Evolutionary conservation across 768 basidiomycete genomes (phyloP).

Genomic region (Saitozyma sp.): DNA sequence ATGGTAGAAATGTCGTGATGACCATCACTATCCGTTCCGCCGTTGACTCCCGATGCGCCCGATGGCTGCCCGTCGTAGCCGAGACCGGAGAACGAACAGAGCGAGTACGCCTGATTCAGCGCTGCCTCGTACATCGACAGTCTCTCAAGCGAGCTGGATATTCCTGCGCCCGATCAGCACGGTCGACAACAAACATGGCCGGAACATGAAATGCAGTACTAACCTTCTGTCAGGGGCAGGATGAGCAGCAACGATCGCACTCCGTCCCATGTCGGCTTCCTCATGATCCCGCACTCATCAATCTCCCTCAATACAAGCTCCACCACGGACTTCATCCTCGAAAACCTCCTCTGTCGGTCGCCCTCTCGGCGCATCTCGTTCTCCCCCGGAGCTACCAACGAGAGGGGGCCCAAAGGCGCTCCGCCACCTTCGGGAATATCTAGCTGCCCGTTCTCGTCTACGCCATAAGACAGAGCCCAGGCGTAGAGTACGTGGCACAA

Average conservation of each 20-base stretch:
- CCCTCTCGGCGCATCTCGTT: conserved; percentile 57
- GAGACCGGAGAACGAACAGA: conserved; percentile 63
- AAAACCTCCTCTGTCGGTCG: conserved; percentile 24
- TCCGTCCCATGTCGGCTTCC: conserved; percentile 83
- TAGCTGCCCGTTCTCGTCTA: conserved; percentile 74
- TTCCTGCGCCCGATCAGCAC: conserved; percentile 4
- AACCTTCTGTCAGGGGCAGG: conserved; percentile 81
- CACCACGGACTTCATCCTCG: conserved; percentile 65
- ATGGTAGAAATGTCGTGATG: conserved; percentile 63
- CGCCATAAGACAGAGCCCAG: conserved; percentile 86
- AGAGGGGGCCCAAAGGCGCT: conserved; percentile 15
- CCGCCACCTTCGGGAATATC: conserved; percentile 47
- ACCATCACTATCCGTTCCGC: conserved; percentile 54
- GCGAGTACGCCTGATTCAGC: conserved; percentile 71
- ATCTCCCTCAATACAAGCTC: conserved; percentile 75
- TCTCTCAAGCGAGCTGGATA: conserved; percentile 57
- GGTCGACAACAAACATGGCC: neutral
- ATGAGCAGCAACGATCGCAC: conserved; percentile 75
- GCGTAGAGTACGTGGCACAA: conserved; percentile 76
- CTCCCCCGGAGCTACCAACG: conserved; percentile 20
- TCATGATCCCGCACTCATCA: conserved; percentile 73
- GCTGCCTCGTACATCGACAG: conserved; percentile 75
- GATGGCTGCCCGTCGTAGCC: conserved; percentile 50
- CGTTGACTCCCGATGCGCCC: conserved; percentile 53
- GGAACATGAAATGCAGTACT: neutral